Conservation (phyloP, 805 yeast species). For the Zygosaccharomyces rouxii region DNA sequence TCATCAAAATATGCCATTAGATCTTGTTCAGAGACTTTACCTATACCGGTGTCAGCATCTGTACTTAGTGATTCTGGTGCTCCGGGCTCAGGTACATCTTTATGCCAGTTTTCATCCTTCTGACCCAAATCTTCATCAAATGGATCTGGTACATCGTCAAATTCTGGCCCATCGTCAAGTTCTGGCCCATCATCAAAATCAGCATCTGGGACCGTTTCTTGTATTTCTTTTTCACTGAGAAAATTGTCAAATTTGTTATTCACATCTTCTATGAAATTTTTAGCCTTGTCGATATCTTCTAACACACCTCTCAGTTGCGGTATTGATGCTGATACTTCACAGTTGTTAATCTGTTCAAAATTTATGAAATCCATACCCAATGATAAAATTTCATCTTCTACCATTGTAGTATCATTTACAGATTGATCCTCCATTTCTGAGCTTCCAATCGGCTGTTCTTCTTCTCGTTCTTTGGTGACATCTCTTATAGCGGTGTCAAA, state of each 20-base stretch:
- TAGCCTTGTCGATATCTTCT: constrained; percentile 51
- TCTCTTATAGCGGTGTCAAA: constrained; percentile 54
- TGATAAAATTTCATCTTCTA: constrained; percentile 32
- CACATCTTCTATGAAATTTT: constrained; percentile 40
- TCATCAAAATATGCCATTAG: constrained; percentile 80
- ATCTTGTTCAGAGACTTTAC: constrained; percentile 49
- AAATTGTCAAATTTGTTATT: constrained; percentile 34
- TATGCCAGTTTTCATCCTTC: constrained; percentile 4
- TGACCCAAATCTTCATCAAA: constrained; percentile 7
- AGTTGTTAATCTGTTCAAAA: constrained; percentile 28
- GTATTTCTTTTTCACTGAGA: constrained; percentile 30
- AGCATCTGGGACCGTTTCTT: constrained; percentile 33
- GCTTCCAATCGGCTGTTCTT: constrained; percentile 9
- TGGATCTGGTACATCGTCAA: constrained; percentile 7
- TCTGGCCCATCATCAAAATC: constrained; percentile 23
- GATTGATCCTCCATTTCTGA: constrained; percentile 12
- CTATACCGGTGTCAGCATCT: constrained; percentile 15
- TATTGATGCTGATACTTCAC: constrained; percentile 67
- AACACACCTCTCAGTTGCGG: constrained; percentile 54
- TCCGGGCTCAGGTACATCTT: constrained; percentile 21
- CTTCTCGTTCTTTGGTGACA: constrained; percentile 5
- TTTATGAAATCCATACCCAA: constrained; percentile 35
- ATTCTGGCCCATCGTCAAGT: constrained; percentile 20
- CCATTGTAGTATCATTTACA: constrained; percentile 9
- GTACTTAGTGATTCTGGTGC: constrained; percentile 10